Percentiles rank a stretch among this genome's conserved stretches.
phyloP scores from a whole-genome alignment of 2,329 filamentous ascomycete genomes.

The Venturiaceae sp. region DNA sequence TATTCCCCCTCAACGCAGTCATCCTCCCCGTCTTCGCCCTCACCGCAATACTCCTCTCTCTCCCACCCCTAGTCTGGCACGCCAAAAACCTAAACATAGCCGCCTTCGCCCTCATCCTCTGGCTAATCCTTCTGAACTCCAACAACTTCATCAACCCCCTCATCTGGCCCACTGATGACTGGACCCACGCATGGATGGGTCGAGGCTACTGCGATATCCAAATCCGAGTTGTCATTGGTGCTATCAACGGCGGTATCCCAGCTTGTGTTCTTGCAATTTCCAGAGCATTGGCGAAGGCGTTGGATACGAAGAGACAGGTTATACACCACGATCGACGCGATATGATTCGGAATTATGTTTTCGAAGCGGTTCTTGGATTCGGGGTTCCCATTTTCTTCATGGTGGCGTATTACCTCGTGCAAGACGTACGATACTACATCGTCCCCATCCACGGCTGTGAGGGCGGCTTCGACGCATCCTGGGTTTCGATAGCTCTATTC shows the following conservation, averaged over 20 bases:
- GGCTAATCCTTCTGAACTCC: conserved; percentile 46
- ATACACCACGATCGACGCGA: conserved; percentile 35
- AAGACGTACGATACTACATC: conserved; percentile 49
- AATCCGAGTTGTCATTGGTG: conserved; percentile 45
- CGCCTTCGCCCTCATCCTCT: conserved; percentile 46
- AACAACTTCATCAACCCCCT: conserved; percentile 52
- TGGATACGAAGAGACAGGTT: conserved; percentile 46
- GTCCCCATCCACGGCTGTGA: conserved; percentile 50
- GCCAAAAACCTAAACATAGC: conserved; percentile 50
- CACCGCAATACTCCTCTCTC: conserved; percentile 41
- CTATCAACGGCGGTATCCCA: conserved; percentile 31
- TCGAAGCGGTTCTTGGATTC: conserved; percentile 49
- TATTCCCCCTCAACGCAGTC: conserved; percentile 23
- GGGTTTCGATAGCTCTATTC: conserved; percentile 45
- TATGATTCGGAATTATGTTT: conserved; percentile 26
- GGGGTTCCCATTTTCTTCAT: conserved; percentile 45
- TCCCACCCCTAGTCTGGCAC: conserved; percentile 52
- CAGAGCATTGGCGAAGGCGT: conserved; percentile 47
- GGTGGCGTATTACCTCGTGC: conserved; percentile 48
- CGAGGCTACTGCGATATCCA: conserved; percentile 55
- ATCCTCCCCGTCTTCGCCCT: conserved; percentile 39
- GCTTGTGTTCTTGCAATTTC: conserved; percentile 49
- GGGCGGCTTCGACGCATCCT: conserved; percentile 44
- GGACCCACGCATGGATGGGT: conserved; percentile 43
- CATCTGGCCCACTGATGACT: conserved; percentile 53